Percentiles rank a stretch among this genome's conserved stretches.
These are phyloP conservation scores for Fusarium cyanostomum DNA, from an alignment of 2,329 filamentous ascomycete genomes.

Conservation along the genomic window DNA sequence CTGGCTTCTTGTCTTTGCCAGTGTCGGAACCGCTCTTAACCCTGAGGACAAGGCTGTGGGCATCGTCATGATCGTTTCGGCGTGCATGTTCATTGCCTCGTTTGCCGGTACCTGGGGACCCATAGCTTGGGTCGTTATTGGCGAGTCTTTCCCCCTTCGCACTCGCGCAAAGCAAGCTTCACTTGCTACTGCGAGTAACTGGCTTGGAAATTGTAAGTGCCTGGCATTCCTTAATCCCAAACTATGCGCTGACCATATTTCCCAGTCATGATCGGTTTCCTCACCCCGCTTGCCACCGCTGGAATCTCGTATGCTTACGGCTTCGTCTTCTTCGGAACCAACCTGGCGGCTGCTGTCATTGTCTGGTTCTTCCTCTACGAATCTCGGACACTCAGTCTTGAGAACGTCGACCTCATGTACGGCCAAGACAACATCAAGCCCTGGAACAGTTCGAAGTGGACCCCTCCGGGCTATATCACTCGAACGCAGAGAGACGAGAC, in stretches of 20 bases:
- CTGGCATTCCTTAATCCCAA: accelerated
- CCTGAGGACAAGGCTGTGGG: constrained; percentile 60
- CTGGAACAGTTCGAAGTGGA: constrained; percentile 67
- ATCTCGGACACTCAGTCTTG: constrained; percentile 70
- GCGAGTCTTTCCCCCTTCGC: constrained; percentile 70
- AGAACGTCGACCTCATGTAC: constrained; percentile 79
- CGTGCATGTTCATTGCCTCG: constrained; percentile 78
- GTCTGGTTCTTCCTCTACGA: constrained; percentile 78
- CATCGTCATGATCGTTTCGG: constrained; percentile 75
- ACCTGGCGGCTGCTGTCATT: constrained; percentile 64
- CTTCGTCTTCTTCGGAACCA: constrained; percentile 72
- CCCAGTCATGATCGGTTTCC: constrained; percentile 70
- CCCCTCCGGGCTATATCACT: constrained; percentile 56
- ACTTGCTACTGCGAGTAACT: constrained; percentile 64
- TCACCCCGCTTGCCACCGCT: constrained; percentile 71
- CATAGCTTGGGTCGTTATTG: constrained; percentile 73
- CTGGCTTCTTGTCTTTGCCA: constrained; percentile 72
- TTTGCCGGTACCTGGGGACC: constrained; percentile 78
- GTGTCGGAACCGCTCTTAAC: constrained; percentile 59
- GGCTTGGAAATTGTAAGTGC: constrained; percentile 65
- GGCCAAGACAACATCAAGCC: constrained; percentile 66
- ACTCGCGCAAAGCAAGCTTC: constrained; percentile 65
- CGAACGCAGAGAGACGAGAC: constrained; percentile 49
- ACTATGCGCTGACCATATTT: constrained; percentile 9
- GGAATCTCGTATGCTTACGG: constrained; percentile 71